These are phyloP conservation scores for Pistacia vera DNA, from an alignment of 345 rosid genomes.

Conservation along the genomic window DNA sequence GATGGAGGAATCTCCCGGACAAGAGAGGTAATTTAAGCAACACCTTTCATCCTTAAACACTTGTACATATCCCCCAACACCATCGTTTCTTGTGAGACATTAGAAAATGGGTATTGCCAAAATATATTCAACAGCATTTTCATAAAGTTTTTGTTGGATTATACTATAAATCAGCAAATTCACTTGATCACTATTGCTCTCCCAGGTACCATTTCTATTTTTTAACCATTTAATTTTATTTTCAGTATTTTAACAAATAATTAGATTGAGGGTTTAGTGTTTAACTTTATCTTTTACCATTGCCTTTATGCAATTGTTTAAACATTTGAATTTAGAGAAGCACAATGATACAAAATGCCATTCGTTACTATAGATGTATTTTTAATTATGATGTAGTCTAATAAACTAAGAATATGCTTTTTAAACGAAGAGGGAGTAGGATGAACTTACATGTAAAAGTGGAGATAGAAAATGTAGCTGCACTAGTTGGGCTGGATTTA, in stretches of 20 bases:
- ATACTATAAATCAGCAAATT: not conserved
- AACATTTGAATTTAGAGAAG: not conserved
- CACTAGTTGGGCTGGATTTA: not conserved
- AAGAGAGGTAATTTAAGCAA: slow-evolving; percentile 50
- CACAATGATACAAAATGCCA: not conserved
- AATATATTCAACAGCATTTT: not conserved
- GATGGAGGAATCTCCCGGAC: slow-evolving; percentile 56
- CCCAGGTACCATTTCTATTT: not conserved
- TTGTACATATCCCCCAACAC: not conserved
- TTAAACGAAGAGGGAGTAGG: no score
- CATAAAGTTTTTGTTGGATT: not conserved
- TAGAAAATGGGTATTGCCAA: not conserved
- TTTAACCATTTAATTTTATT: not conserved
- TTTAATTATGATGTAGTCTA: no score
- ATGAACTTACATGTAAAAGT: no score
- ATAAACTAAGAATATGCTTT: no score
- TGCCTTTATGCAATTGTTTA: not conserved
- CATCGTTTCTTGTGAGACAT: not conserved
- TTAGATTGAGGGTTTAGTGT: not conserved
- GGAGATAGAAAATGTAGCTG: not conserved
- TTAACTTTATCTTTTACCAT: not conserved
- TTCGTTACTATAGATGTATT: no score
- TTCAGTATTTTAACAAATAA: not conserved
- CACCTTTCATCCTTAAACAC: not conserved
- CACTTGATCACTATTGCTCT: slow-evolving; percentile 1